Evolutionary conservation across 1,284 basidiomycete genomes (phyloP).

Genomic region (Leccinum holopus): DNA sequence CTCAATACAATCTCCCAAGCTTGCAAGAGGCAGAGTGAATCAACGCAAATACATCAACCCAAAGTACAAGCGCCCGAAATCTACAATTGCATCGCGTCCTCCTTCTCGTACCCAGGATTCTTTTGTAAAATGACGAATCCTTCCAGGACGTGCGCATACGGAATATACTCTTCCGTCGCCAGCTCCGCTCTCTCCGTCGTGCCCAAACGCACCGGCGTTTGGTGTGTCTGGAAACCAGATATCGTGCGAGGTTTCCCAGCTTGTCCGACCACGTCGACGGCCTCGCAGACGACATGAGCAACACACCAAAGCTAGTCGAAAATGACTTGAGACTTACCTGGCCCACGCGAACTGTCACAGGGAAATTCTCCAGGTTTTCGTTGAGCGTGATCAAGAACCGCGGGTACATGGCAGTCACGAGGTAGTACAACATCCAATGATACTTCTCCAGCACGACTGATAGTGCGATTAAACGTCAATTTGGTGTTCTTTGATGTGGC

Average conservation of each 20-base stretch:
- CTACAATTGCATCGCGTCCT: conserved; percentile 79
- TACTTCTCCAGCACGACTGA: conserved; percentile 90
- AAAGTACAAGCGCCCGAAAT: conserved; percentile 9
- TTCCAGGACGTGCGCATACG: conserved; percentile 86
- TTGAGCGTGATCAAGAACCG: conserved; percentile 97
- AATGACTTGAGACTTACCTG: conserved; percentile 52
- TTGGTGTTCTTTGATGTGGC: background rate
- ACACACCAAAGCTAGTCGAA: background rate
- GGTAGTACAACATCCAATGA: conserved; percentile 99
- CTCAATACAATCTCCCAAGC: background rate
- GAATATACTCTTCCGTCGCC: conserved; percentile 95
- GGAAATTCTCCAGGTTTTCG: conserved; percentile 81
- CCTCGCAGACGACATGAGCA: conserved; percentile 40
- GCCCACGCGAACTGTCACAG: conserved; percentile 94
- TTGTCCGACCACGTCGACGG: conserved; percentile 88
- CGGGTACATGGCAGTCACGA: conserved; percentile 95
- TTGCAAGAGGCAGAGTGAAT: background rate
- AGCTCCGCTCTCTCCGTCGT: conserved; percentile 94
- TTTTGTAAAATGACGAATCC: conserved; percentile 88
- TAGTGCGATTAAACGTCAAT: conserved; percentile 4
- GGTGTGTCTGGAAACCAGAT: conserved; percentile 96
- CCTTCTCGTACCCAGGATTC: conserved; percentile 81
- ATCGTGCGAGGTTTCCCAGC: conserved; percentile 91
- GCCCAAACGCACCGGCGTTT: conserved; percentile 92
- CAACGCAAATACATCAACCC: background rate